Evolutionary conservation across 2,329 filamentous ascomycete genomes (phyloP).

Genomic region (Cercospora sp.): DNA sequence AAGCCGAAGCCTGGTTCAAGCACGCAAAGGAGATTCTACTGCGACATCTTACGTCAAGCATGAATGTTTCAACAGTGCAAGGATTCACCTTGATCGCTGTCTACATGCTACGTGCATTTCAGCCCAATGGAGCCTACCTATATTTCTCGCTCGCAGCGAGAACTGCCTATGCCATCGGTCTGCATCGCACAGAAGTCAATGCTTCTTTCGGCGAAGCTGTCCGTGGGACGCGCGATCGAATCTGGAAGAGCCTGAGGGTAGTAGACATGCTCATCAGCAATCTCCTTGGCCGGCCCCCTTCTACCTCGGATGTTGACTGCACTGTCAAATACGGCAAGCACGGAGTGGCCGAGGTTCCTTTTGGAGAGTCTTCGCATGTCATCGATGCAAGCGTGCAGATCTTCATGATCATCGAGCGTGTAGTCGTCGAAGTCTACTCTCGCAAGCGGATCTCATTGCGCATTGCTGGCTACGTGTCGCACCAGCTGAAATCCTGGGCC

Average conservation of each 20-base stretch:
- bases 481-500: constrained; percentile 45
- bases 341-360: constrained; percentile 4
- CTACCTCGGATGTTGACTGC: constrained; percentile 54
- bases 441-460: constrained; percentile 44
- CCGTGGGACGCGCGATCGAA: constrained; percentile 42
- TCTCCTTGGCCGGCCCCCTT: constrained; percentile 53
- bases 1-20: constrained; percentile 51
- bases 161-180: constrained; percentile 54
- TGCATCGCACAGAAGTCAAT: constrained; percentile 55
- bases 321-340: constrained; percentile 40
- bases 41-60: constrained; percentile 50
- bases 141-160: constrained; percentile 53
- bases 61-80: constrained; percentile 53
- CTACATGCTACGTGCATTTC: constrained; percentile 54
- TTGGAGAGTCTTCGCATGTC: constrained; percentile 35
- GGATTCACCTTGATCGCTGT: constrained; percentile 54
- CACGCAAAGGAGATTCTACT: constrained; percentile 49
- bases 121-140: constrained; percentile 55
- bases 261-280: constrained; percentile 55
- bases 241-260: constrained; percentile 56
- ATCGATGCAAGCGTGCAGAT: constrained; percentile 46
- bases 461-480: constrained; percentile 45
- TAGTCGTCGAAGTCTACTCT: constrained; percentile 50
- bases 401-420: constrained; percentile 51
- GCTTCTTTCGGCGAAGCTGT: constrained; percentile 46